phyloP scores from a whole-genome alignment of 768 basidiomycete species.

The Kwoniella shandongensis region DNA sequence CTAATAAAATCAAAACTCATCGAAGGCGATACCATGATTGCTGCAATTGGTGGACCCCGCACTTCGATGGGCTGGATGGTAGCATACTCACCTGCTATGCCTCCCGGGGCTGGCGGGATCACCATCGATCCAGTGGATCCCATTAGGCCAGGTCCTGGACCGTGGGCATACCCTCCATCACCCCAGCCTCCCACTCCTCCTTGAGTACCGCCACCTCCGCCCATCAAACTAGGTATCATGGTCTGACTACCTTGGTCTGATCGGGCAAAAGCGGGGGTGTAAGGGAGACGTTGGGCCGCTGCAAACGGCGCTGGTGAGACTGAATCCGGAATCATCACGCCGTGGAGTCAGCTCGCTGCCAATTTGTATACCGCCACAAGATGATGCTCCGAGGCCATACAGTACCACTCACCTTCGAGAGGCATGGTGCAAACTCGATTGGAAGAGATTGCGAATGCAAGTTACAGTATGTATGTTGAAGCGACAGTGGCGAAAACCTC shows the following conservation, averaged over 20 bases:
- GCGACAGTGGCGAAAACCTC: no score
- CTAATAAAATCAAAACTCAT: no score
- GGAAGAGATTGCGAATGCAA: no score
- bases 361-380: not conserved
- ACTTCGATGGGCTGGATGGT: no score
- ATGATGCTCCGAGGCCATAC: no score
- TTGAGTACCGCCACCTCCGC: no score
- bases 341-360: not conserved
- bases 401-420: slow-evolving; percentile 32
- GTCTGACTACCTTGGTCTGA: slow-evolving; percentile 12
- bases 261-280: slow-evolving; percentile 31
- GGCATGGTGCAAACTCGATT: slow-evolving; percentile 24
- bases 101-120: slow-evolving; percentile 41
- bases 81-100: slow-evolving; percentile 34
- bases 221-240: no score
- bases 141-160: slow-evolving; percentile 13
- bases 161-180: not conserved
- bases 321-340: not conserved
- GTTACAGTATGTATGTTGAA: no score
- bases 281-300: slow-evolving; percentile 31
- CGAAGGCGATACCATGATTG: not conserved
- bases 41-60: not conserved
- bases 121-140: slow-evolving; percentile 29
- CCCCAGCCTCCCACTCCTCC: not conserved
- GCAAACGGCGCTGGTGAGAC: slow-evolving; percentile 38